These are phyloP conservation scores for Zalerion maritima DNA, from an alignment of 495 filamentous ascomycete genomes.

Conservation along the genomic window DNA sequence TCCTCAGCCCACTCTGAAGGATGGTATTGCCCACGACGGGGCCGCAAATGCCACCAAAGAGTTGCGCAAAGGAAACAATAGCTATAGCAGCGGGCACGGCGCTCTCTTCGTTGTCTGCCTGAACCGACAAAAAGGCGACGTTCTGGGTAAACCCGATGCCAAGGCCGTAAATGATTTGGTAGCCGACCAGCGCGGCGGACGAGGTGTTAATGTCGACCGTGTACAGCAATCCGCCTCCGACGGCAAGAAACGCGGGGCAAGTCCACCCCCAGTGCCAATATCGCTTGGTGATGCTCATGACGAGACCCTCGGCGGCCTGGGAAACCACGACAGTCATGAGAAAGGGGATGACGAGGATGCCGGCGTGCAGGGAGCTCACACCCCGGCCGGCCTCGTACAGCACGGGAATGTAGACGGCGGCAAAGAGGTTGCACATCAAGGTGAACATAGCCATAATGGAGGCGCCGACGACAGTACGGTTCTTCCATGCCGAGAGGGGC, in stretches of 20 bases:
- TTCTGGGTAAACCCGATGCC: too few species aligned
- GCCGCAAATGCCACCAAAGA: too few species aligned
- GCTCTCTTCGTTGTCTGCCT: too few species aligned
- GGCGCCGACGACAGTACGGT: slow-evolving; percentile 2
- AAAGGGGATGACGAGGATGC: slow-evolving; percentile 4
- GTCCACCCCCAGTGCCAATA: neutral
- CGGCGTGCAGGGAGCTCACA: slow-evolving; percentile 5
- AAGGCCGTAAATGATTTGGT: slow-evolving; percentile 19
- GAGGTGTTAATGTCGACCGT: slow-evolving; percentile 13
- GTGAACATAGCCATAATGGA: slow-evolving; percentile 7
- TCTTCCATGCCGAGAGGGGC: slow-evolving; percentile 6
- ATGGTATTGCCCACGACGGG: too few species aligned
- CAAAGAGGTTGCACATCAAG: slow-evolving; percentile 16
- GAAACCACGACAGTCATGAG: slow-evolving; percentile 6
- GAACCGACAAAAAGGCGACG: too few species aligned
- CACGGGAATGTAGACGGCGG: slow-evolving; percentile 26
- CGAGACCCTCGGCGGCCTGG: slow-evolving; percentile 4
- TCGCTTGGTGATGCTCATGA: slow-evolving; percentile 3
- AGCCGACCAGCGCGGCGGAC: slow-evolving; percentile 17
- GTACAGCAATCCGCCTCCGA: slow-evolving; percentile 18
- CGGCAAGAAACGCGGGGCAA: slow-evolving; percentile 7
- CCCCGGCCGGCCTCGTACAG: slow-evolving; percentile 16
- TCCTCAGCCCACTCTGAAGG: too few species aligned
- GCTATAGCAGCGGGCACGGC: too few species aligned
- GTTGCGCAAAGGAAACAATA: too few species aligned